Evolutionary conservation across 345 rosid species (phyloP).

Genomic region (Ceriops zippeliana): DNA sequence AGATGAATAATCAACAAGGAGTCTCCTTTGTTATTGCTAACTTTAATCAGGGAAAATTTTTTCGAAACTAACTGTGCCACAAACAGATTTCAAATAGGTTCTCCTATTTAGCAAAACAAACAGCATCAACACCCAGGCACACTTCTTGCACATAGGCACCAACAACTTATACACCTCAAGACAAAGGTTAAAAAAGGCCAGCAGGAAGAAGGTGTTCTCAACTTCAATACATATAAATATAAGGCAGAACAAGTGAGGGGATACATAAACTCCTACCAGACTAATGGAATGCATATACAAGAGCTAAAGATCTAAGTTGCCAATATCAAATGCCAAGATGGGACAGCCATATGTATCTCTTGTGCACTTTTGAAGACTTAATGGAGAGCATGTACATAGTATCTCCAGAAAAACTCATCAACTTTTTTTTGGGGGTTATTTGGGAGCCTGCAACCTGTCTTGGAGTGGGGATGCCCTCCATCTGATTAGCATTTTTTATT

Average conservation of each 20-base stretch:
- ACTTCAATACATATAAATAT: no score
- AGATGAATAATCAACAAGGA: conserved; percentile 3
- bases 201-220: no score
- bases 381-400: background rate
- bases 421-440: no score
- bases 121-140: background rate
- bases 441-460: no score
- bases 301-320: background rate
- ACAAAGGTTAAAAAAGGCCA: background rate
- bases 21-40: background rate
- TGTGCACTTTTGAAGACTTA: no score
- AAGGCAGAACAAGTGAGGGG: no score
- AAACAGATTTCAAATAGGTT: background rate
- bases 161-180: background rate
- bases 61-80: background rate
- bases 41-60: background rate
- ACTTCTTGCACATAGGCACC: background rate
- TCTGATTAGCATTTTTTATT: no score
- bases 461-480: no score
- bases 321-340: background rate
- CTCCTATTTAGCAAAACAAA: background rate
- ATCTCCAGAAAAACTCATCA: background rate
- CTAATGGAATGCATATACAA: no score
- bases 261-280: no score
- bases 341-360: no score